These are phyloP conservation scores for Huntiella bhutanensis DNA, from an alignment of 2,329 filamentous ascomycete genomes.

Conservation along the genomic window DNA sequence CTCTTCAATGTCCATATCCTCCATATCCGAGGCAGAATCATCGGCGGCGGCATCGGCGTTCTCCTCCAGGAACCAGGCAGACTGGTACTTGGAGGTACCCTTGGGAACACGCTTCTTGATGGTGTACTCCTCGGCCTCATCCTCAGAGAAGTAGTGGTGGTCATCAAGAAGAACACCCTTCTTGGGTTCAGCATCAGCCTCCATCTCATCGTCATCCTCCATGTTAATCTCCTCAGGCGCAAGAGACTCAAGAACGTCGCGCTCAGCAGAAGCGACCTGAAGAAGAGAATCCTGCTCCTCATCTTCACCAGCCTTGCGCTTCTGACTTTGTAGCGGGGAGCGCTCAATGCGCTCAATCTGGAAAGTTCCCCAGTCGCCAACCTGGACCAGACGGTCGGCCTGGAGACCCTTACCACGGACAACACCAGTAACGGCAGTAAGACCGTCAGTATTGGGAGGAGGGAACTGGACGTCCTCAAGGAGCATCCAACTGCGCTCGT, in stretches of 20 bases:
- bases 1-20: slow-evolving; percentile 37
- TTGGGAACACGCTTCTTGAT: slow-evolving; percentile 61
- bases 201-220: slow-evolving; percentile 37
- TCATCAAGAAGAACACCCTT: slow-evolving; percentile 90
- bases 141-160: slow-evolving; percentile 94
- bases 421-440: slow-evolving; percentile 63
- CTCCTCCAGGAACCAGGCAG: slow-evolving; percentile 77
- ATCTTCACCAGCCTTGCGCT: slow-evolving; percentile 41
- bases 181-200: slow-evolving; percentile 28
- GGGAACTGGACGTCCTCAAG: slow-evolving; percentile 65
- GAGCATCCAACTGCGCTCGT: slow-evolving; percentile 89
- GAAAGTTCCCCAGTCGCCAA: slow-evolving; percentile 87
- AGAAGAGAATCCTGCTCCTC: slow-evolving; percentile 41
- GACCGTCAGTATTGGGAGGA: slow-evolving; percentile 35
- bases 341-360: slow-evolving; percentile 78
- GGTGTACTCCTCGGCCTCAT: slow-evolving; percentile 43
- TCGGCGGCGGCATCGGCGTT: slow-evolving; percentile 65
- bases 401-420: slow-evolving; percentile 76
- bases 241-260: slow-evolving; percentile 64
- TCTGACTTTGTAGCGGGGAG: slow-evolving; percentile 47
- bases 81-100: slow-evolving; percentile 85
- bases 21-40: slow-evolving; percentile 59
- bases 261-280: slow-evolving; percentile 56
- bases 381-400: slow-evolving; percentile 71
- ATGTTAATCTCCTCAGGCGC: slow-evolving; percentile 75